These are phyloP conservation scores for Metschnikowia sp. DNA, from an alignment of 805 yeast genomes.

Conservation along the genomic window DNA sequence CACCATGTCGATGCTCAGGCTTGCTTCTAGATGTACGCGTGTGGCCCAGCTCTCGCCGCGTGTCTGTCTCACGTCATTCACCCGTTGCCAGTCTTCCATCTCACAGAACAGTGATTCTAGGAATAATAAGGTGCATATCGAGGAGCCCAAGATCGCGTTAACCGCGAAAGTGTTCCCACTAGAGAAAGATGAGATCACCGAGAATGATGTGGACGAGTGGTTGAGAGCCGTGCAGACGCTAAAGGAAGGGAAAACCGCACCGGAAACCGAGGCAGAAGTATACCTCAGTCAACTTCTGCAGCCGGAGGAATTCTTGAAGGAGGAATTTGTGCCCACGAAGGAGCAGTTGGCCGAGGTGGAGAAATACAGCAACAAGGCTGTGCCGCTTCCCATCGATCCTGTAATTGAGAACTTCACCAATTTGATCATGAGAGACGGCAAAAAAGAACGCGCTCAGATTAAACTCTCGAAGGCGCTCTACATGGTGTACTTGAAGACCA, in stretches of 20 bases:
- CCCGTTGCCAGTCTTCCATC: conserved; percentile 6
- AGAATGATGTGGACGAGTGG: conserved; percentile 46
- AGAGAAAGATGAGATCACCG: conserved; percentile 35
- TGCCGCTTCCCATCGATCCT: conserved; percentile 68
- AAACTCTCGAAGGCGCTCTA: conserved; percentile 75
- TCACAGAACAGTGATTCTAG: background rate
- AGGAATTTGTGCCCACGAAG: conserved; percentile 53
- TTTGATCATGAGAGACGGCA: conserved; percentile 89
- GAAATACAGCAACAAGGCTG: conserved; percentile 44
- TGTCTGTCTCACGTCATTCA: background rate
- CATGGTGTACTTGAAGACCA: conserved; percentile 64
- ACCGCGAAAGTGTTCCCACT: conserved; percentile 38
- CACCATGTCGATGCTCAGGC: conserved; percentile 14
- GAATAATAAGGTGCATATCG: conserved; percentile 2
- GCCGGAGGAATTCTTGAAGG: conserved; percentile 32
- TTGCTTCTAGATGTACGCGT: conserved; percentile 8
- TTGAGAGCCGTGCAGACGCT: conserved; percentile 41
- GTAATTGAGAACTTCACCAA: conserved; percentile 74
- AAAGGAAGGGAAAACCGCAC: conserved; percentile 31
- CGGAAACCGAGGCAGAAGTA: conserved; percentile 33
- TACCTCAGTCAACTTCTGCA: conserved; percentile 38
- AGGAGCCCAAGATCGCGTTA: conserved; percentile 17
- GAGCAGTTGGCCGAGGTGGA: conserved; percentile 62
- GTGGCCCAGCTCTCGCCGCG: conserved; percentile 5
- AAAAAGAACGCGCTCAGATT: conserved; percentile 75